Conservation (phyloP, 257 asterid genomes). For the Rehmannia glutinosa region DNA sequence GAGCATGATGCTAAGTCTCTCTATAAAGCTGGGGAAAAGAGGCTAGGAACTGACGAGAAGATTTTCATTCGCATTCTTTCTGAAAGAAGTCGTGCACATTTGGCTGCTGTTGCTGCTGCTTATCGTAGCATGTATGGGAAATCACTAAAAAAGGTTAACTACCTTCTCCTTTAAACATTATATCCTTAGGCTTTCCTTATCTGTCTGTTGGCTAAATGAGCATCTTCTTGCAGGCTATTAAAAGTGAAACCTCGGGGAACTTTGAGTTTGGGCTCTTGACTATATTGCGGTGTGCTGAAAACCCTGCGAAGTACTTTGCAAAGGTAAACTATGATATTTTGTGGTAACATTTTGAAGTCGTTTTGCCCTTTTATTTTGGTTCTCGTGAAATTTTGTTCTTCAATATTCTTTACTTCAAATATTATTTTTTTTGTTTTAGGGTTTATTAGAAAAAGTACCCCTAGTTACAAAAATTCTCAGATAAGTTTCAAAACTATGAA, state of each 20-base stretch:
- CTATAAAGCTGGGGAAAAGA: slow-evolving; percentile 88
- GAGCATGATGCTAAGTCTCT: slow-evolving; percentile 87
- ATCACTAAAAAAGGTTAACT: slow-evolving; percentile 60
- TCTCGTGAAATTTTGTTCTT: too few species aligned
- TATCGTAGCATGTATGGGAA: slow-evolving; percentile 58
- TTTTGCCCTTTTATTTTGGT: too few species aligned
- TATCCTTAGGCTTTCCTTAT: not conserved
- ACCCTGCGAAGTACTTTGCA: too few species aligned
- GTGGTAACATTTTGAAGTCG: too few species aligned
- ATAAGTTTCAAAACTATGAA: slow-evolving; percentile 65
- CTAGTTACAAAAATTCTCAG: slow-evolving; percentile 80
- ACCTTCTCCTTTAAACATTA: not conserved
- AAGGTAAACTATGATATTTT: too few species aligned
- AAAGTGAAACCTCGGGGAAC: too few species aligned
- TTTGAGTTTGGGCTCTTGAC: too few species aligned
- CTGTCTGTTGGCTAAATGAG: slow-evolving; percentile 1
- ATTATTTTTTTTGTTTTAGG: too few species aligned
- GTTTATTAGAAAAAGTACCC: too few species aligned
- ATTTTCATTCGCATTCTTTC: slow-evolving; percentile 64
- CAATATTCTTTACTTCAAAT: too few species aligned
- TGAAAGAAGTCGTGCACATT: slow-evolving; percentile 72
- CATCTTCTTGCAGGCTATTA: slow-evolving; percentile 60
- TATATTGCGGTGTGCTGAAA: too few species aligned
- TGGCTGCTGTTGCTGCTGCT: slow-evolving; percentile 63
- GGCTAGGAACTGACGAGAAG: slow-evolving; percentile 85